These are phyloP conservation scores for Arthrobotrys pseudoclavata DNA, from an alignment of 2,329 filamentous ascomycete species.

Conservation along the genomic window DNA sequence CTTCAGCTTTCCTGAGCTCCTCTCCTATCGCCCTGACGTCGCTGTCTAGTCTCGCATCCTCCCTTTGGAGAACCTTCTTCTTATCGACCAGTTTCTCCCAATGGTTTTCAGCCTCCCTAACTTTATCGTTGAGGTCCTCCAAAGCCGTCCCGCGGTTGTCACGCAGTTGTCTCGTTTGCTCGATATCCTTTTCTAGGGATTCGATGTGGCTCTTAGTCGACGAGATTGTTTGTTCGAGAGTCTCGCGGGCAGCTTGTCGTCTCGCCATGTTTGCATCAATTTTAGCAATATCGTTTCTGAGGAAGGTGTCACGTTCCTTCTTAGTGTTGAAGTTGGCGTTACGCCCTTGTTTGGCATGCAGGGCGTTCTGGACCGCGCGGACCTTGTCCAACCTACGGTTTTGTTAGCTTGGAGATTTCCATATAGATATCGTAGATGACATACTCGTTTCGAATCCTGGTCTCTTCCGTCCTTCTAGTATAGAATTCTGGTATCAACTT, in stretches of 20 bases:
- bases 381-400: slow-evolving; percentile 75
- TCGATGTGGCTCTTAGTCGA: slow-evolving; percentile 79
- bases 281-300: slow-evolving; percentile 84
- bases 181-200: slow-evolving; percentile 79
- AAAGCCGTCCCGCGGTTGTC: slow-evolving; percentile 84
- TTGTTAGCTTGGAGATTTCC: slow-evolving; percentile 17
- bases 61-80: slow-evolving; percentile 86
- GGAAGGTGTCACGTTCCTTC: slow-evolving; percentile 85
- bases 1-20: slow-evolving; percentile 83
- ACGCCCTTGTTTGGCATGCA: slow-evolving; percentile 92
- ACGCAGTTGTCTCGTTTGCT: slow-evolving; percentile 77
- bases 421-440: not conserved
- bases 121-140: slow-evolving; percentile 78
- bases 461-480: slow-evolving; percentile 79
- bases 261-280: slow-evolving; percentile 81
- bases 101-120: slow-evolving; percentile 81
- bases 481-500: slow-evolving; percentile 83
- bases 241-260: slow-evolving; percentile 85
- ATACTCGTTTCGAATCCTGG: slow-evolving; percentile 74
- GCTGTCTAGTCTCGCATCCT: slow-evolving; percentile 87
- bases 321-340: slow-evolving; percentile 90
- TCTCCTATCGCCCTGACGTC: slow-evolving; percentile 80
- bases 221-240: slow-evolving; percentile 84
- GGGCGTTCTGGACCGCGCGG: slow-evolving; percentile 79
- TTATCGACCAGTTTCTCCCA: slow-evolving; percentile 86